A percentile compares a stretch with the other conserved stretches of the same genome.
These are phyloP conservation scores for Pestalotiopsis sp. DNA, from an alignment of 2,329 filamentous ascomycete species.

Conservation along the genomic window DNA sequence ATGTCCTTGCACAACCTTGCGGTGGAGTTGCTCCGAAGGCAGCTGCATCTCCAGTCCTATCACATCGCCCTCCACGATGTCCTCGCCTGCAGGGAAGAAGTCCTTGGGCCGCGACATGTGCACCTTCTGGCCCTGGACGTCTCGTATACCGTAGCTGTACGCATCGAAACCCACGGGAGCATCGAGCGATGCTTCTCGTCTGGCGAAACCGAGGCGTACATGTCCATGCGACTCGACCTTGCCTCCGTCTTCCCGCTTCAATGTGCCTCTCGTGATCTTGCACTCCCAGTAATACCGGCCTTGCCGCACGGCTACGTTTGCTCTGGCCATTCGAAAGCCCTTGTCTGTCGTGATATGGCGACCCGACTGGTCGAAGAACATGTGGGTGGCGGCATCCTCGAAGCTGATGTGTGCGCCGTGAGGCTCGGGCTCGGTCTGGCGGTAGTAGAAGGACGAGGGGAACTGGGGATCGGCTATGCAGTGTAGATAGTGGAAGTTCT, in stretches of 20 bases:
- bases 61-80: slow-evolving; percentile 87
- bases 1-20: slow-evolving; percentile 82
- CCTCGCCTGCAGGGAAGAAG: slow-evolving; percentile 78
- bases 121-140: slow-evolving; percentile 87
- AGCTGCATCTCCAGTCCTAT: slow-evolving; percentile 88
- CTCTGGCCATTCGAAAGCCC: slow-evolving; percentile 87
- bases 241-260: slow-evolving; percentile 45
- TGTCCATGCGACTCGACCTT: slow-evolving; percentile 57
- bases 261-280: slow-evolving; percentile 79
- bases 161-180: slow-evolving; percentile 85
- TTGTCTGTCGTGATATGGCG: slow-evolving; percentile 86
- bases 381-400: slow-evolving; percentile 85
- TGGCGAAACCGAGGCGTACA: slow-evolving; percentile 85
- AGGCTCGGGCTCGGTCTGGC: slow-evolving; percentile 83
- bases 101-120: slow-evolving; percentile 93
- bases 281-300: slow-evolving; percentile 95
- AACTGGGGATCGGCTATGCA: slow-evolving; percentile 90
- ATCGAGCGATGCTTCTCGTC: slow-evolving; percentile 80
- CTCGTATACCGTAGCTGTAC: slow-evolving; percentile 92
- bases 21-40: slow-evolving; percentile 81
- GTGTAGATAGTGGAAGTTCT: slow-evolving; percentile 84
- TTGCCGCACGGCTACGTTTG: slow-evolving; percentile 87
- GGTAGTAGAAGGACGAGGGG: slow-evolving; percentile 84
- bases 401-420: slow-evolving; percentile 86
- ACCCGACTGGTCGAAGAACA: slow-evolving; percentile 78